Percentiles rank a stretch among this genome's conserved stretches.
Conservation (phyloP, 345 rosid genomes). For the Raphanus raphanistrum region DNA sequence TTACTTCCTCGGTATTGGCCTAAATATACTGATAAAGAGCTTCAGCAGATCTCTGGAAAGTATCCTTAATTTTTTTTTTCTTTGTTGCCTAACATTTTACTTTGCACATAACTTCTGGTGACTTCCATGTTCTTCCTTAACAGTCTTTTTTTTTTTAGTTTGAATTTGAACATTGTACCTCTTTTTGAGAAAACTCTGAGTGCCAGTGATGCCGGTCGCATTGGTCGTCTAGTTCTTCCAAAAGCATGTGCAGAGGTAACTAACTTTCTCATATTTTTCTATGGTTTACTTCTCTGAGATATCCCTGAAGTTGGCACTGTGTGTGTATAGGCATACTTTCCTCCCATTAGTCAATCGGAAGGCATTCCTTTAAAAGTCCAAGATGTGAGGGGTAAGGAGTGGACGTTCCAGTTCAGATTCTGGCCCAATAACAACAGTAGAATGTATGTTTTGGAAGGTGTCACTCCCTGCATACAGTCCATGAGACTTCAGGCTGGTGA, state of each 20-base stretch:
- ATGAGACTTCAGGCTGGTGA: constrained; percentile 91
- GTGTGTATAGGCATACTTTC: constrained; percentile 89
- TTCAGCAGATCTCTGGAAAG: constrained; percentile 88
- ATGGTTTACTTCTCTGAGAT: background rate
- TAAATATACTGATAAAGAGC: constrained; percentile 86
- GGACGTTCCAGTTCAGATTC: constrained; percentile 97
- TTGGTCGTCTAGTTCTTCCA: constrained; percentile 93
- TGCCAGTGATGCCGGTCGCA: constrained; percentile 97
- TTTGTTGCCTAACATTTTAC: background rate
- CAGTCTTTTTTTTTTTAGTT: constrained; percentile 39
- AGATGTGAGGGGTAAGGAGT: constrained; percentile 86
- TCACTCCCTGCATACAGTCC: constrained; percentile 95
- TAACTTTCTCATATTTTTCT: background rate
- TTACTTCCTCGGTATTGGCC: constrained; percentile 99
- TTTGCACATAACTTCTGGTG: background rate
- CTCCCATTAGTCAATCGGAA: constrained; percentile 88
- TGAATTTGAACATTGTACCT: constrained; percentile 77
- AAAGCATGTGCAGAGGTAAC: constrained; percentile 96
- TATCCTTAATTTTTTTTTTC: constrained; percentile 51
- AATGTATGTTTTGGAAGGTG: constrained; percentile 98
- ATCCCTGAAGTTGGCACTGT: constrained; percentile 27
- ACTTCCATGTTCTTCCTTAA: constrained; percentile 31
- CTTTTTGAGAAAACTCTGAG: constrained; percentile 94
- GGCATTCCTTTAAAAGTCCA: constrained; percentile 84
- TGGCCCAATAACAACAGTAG: constrained; percentile 99